Percentiles rank a stretch among this genome's conserved stretches.
These are phyloP conservation scores for Colletotrichum sidae DNA, from an alignment of 2,329 filamentous ascomycete genomes.

Conservation along the genomic window DNA sequence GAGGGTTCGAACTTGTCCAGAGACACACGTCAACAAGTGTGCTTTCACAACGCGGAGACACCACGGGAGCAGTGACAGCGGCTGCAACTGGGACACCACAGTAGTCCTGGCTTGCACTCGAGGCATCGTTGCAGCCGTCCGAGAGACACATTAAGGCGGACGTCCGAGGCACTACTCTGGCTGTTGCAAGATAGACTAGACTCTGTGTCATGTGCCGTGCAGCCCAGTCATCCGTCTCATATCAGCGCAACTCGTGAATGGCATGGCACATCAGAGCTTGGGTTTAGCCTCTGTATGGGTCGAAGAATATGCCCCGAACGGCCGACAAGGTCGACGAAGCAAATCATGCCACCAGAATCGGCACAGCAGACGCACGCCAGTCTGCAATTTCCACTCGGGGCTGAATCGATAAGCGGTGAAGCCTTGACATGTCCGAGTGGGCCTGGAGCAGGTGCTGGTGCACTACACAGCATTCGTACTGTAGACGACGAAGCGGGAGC, in stretches of 20 bases:
- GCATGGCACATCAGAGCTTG: no score
- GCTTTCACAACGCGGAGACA: slow-evolving; percentile 1
- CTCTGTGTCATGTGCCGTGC: slow-evolving; percentile 1
- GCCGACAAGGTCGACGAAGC: slow-evolving; percentile 8
- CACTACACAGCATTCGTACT: no score
- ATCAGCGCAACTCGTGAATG: background rate
- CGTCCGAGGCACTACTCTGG: background rate
- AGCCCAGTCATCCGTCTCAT: background rate
- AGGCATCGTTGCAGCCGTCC: slow-evolving; percentile 3
- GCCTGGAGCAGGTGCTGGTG: background rate
- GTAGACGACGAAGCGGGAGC: no score
- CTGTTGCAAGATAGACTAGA: background rate
- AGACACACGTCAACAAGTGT: slow-evolving; percentile 21
- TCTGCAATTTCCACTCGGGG: background rate
- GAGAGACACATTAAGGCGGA: background rate
- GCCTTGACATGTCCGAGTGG: slow-evolving; percentile 1
- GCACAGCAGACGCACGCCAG: background rate
- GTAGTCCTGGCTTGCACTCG: background rate
- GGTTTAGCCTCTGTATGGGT: background rate
- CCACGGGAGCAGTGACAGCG: slow-evolving; percentile 22
- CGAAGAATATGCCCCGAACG: slow-evolving; percentile 11
- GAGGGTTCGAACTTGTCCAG: background rate
- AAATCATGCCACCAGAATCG: slow-evolving; percentile 1
- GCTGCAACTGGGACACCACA: slow-evolving; percentile 15
- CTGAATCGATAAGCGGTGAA: slow-evolving; percentile 23